Evolutionary conservation across 2,329 filamentous ascomycete genomes (phyloP).

Genomic region (Metarhizium brunneum): DNA sequence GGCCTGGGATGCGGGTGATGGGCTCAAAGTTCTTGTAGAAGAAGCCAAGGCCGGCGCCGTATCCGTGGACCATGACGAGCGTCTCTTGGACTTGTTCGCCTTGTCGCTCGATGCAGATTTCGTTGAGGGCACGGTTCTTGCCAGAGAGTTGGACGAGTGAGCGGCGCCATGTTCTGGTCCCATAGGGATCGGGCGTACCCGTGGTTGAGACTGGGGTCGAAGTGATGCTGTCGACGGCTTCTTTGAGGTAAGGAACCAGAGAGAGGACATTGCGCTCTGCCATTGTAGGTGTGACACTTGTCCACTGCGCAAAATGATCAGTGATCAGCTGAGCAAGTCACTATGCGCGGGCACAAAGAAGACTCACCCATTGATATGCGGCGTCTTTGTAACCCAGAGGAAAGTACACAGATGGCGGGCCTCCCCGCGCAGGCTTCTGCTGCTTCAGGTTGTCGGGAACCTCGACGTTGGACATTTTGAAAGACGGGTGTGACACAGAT

Average conservation of each 20-base stretch:
- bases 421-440: slow-evolving; percentile 14
- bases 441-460: slow-evolving; percentile 15
- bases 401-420: slow-evolving; percentile 46
- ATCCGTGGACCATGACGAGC: slow-evolving; percentile 92
- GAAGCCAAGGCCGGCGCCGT: slow-evolving; percentile 91
- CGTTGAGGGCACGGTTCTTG: slow-evolving; percentile 80
- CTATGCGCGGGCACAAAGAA: not conserved
- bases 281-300: slow-evolving; percentile 66
- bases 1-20: slow-evolving; percentile 66
- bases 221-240: slow-evolving; percentile 60
- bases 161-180: slow-evolving; percentile 77
- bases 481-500: slow-evolving; percentile 4
- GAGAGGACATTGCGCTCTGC: slow-evolving; percentile 85
- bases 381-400: slow-evolving; percentile 88
- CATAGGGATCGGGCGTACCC: slow-evolving; percentile 64
- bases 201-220: slow-evolving; percentile 25
- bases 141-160: slow-evolving; percentile 77
- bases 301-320: slow-evolving; percentile 52
- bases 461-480: slow-evolving; percentile 25
- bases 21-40: slow-evolving; percentile 98
- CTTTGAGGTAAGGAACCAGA: slow-evolving; percentile 72
- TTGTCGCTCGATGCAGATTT: slow-evolving; percentile 80
- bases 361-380: slow-evolving; percentile 75
- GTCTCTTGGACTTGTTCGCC: slow-evolving; percentile 75
- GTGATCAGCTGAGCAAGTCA: not conserved